phyloP scores from a whole-genome alignment of 2,329 filamentous ascomycete genomes.

The Pseudofabraea citricarpa region DNA sequence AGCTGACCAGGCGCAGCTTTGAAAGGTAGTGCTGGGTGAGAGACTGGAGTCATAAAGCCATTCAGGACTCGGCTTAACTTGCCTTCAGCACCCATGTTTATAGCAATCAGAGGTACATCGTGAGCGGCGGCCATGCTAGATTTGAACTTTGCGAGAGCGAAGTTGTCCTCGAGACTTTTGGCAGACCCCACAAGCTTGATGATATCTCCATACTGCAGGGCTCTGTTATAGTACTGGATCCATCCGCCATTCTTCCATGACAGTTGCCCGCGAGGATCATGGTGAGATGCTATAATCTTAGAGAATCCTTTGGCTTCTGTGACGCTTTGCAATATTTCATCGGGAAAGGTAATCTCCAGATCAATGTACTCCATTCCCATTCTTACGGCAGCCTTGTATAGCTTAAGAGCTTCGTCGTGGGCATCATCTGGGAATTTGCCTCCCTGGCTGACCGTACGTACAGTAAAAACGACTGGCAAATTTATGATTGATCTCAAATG shows the following conservation, averaged over 20 bases:
- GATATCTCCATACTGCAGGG: slow-evolving; percentile 83
- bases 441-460: slow-evolving; percentile 81
- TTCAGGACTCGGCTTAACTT: slow-evolving; percentile 90
- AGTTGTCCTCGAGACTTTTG: slow-evolving; percentile 76
- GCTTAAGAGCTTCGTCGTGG: slow-evolving; percentile 61
- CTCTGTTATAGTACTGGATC: slow-evolving; percentile 85
- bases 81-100: slow-evolving; percentile 89
- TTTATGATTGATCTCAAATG: slow-evolving; percentile 67
- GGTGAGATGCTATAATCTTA: slow-evolving; percentile 90
- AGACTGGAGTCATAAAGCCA: slow-evolving; percentile 89
- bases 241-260: slow-evolving; percentile 93
- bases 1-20: slow-evolving; percentile 93
- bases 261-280: slow-evolving; percentile 73
- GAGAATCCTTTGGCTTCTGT: slow-evolving; percentile 63
- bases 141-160: slow-evolving; percentile 77
- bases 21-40: slow-evolving; percentile 82
- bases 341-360: slow-evolving; percentile 81
- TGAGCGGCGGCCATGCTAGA: slow-evolving; percentile 67
- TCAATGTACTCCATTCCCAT: slow-evolving; percentile 91
- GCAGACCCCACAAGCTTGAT: slow-evolving; percentile 92
- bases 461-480: slow-evolving; percentile 85
- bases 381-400: slow-evolving; percentile 75
- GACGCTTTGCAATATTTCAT: slow-evolving; percentile 67
- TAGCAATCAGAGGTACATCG: slow-evolving; percentile 79
- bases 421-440: slow-evolving; percentile 80